Percentiles rank a stretch among this genome's conserved stretches.
Evolutionary conservation across 208 protist species (phyloP).

Genomic region (Trypanosoma mega): DNA sequence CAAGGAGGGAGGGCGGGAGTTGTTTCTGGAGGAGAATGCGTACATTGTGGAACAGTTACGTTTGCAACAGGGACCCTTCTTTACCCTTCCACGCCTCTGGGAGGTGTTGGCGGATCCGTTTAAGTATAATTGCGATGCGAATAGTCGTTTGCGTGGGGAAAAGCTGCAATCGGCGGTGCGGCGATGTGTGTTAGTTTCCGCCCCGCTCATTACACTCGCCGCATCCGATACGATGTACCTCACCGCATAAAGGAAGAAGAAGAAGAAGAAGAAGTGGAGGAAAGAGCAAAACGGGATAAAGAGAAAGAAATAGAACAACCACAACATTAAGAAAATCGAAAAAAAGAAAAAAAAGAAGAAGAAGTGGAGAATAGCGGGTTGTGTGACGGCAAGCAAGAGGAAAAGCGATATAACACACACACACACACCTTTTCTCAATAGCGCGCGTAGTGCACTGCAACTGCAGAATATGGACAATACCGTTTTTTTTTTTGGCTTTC

Average conservation of each 20-base stretch:
- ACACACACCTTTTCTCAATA: too few relatives aligned
- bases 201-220: conserved; percentile 19
- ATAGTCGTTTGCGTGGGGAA: conserved; percentile 47
- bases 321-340: too few relatives aligned
- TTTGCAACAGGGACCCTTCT: conserved; percentile 61
- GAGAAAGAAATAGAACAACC: too few relatives aligned
- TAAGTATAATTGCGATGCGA: conserved; percentile 18
- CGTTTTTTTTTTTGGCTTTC: too few relatives aligned
- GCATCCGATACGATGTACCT: not conserved
- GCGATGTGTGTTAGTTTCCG: conserved; percentile 72
- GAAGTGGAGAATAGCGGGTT: conserved; percentile 97
- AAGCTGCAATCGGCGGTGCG: conserved; percentile 71
- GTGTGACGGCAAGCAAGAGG: too few relatives aligned
- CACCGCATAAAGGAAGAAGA: too few relatives aligned
- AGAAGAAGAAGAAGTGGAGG: not conserved
- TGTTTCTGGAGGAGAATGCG: conserved; percentile 73
- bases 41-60: conserved; percentile 76
- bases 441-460: too few relatives aligned
- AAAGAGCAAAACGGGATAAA: too few relatives aligned
- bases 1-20: not conserved
- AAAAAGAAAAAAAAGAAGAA: conserved; percentile 29
- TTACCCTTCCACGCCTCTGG: conserved; percentile 67
- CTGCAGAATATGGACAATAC: too few relatives aligned
- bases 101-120: conserved; percentile 72
- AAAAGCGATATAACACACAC: too few relatives aligned